Base-by-base conservation (phyloP, 2,329 filamentous ascomycete species). In the Epichloe uncinata region DNA sequence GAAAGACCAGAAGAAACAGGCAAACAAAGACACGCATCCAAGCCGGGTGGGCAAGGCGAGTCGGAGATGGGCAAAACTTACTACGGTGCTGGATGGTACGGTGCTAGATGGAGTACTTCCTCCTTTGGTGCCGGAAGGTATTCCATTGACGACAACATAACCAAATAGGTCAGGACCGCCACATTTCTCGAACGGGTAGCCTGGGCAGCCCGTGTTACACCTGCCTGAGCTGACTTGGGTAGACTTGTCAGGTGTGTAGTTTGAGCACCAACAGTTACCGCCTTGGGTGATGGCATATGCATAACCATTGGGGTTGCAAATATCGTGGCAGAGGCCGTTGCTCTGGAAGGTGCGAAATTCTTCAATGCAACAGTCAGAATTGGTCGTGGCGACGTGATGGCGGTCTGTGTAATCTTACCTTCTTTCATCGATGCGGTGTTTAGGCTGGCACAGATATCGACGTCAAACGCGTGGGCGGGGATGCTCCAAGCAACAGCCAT, bases 251-350 rank as follows among this genome's bases (percentile, higher is more conserved):
- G 86, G 86, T 2, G 73, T 72, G 58, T 81, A 81, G 61, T 88
- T 75, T 37, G 83, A 82, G 63, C 86, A 91, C 84, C 84, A 91
- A 62, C 86, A 91, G 47, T 73, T 65, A 34, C 78, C 69, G 15
- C 66, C 73, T 57, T 87, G 76, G 1, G 89, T 69, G 45, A 91
- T 71, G 55, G 83, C 84, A 54, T 82, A 86, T 38, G 85, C 84
- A 55, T 73, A 85, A 15, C 71, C 57, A 18, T 61, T 59, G 30
- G 35, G 34, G 26, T 65, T 58, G 66, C 86, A 91, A 45, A 73
- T 73, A 45, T 77, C 68, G 46, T 71, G 67, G 61, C 86, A 91
- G 12, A 81, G 73, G 33, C 85, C 85, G 57, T 87, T 81, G 18
- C 84, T 85, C 62, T 88, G 83, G 53, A 66, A 83, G 55, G 73